phyloP scores from a whole-genome alignment of 495 filamentous ascomycete genomes.

The Saxophila tyrrhenica region DNA sequence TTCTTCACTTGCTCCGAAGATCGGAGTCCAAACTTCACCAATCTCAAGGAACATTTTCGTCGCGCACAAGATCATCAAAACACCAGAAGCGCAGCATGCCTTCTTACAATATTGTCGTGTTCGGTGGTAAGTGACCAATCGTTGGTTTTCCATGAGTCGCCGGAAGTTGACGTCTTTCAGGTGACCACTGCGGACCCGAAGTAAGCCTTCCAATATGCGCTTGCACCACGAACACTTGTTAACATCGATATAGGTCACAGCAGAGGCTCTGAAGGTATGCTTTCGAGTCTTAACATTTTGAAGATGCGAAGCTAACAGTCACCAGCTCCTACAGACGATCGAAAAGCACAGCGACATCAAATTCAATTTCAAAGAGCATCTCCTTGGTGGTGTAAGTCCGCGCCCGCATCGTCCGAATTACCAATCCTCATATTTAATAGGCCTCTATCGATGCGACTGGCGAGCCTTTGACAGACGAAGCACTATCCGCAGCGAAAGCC shows the following conservation, averaged over 20 bases:
- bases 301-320: neutral
- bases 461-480: slow-evolving; percentile 68
- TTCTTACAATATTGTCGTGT: slow-evolving; percentile 24
- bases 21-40: neutral
- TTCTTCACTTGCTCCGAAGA: too few species aligned
- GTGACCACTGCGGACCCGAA: slow-evolving; percentile 94
- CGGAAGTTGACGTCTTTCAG: slow-evolving; percentile 27
- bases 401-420: neutral
- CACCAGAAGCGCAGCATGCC: slow-evolving; percentile 13
- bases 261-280: slow-evolving; percentile 72
- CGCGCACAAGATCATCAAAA: neutral
- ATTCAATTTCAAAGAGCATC: slow-evolving; percentile 87
- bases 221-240: neutral
- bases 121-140: slow-evolving; percentile 14
- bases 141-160: neutral
- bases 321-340: slow-evolving; percentile 61
- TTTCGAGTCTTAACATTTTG: neutral
- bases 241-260: slow-evolving; percentile 40
- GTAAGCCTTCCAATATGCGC: slow-evolving; percentile 35
- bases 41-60: neutral
- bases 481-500: slow-evolving; percentile 72
- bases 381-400: slow-evolving; percentile 74
- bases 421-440: slow-evolving; percentile 30
- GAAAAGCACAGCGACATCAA: slow-evolving; percentile 56
- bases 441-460: slow-evolving; percentile 80